Evolutionary conservation across 805 yeast species (phyloP).

Genomic region (Starmerella ratchasimensis): DNA sequence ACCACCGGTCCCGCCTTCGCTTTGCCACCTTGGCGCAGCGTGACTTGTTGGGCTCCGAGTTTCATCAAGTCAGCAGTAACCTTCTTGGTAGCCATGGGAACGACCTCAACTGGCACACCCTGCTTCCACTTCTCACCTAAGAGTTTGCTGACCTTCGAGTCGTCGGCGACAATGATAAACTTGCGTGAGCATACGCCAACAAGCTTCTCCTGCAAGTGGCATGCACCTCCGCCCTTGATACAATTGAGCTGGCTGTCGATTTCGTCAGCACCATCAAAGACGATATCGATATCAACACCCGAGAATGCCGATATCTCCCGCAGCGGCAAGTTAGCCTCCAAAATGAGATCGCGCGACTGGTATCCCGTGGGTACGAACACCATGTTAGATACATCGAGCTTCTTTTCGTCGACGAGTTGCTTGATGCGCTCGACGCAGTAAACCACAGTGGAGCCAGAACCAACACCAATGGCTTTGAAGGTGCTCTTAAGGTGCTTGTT

Average conservation of each 20-base stretch:
- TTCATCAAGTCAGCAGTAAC: slow-evolving; percentile 48
- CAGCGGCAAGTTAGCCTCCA: slow-evolving; percentile 62
- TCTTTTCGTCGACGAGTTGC: slow-evolving; percentile 33
- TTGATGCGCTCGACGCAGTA: slow-evolving; percentile 92
- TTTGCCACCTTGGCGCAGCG: slow-evolving; percentile 68
- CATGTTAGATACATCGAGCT: slow-evolving; percentile 36
- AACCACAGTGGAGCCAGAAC: slow-evolving; percentile 96
- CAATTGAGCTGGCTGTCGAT: slow-evolving; percentile 68
- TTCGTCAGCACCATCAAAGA: slow-evolving; percentile 98
- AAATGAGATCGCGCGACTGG: slow-evolving; percentile 77
- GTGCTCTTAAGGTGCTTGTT: slow-evolving; percentile 63
- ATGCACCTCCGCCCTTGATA: slow-evolving; percentile 98
- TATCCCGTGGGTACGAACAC: slow-evolving; percentile 93
- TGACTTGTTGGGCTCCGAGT: slow-evolving; percentile 52
- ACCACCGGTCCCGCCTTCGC: slow-evolving; percentile 96
- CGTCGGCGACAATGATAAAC: slow-evolving; percentile 85
- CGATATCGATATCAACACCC: slow-evolving; percentile 64
- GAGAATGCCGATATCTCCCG: slow-evolving; percentile 68
- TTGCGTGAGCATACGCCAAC: slow-evolving; percentile 68
- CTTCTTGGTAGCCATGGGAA: slow-evolving; percentile 73
- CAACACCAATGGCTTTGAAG: slow-evolving; percentile 77
- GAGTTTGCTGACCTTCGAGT: slow-evolving; percentile 59
- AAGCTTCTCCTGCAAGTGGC: slow-evolving; percentile 88
- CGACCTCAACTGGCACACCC: slow-evolving; percentile 93
- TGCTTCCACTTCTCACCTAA: slow-evolving; percentile 75